These are phyloP conservation scores for Planoprotostelium fungivorum DNA, from an alignment of 78 protist genomes.

Conservation along the genomic window DNA sequence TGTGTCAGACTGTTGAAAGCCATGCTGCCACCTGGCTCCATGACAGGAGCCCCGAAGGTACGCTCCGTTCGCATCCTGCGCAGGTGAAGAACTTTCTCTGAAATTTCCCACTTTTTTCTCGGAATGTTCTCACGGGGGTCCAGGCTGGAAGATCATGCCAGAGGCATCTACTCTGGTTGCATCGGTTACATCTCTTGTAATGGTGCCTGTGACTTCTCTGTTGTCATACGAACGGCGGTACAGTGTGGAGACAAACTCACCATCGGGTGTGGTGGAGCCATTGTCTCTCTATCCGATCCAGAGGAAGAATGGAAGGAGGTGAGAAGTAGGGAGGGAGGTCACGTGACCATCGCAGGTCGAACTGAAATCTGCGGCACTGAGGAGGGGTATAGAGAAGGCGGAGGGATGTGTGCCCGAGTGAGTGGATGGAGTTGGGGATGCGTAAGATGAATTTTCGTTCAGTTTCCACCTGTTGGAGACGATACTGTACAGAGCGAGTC, in stretches of 20 bases:
- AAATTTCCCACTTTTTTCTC: background rate
- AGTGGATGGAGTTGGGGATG: no score
- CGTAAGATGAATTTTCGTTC: background rate
- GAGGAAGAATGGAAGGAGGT: conserved; percentile 59
- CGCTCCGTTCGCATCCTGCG: conserved; percentile 50
- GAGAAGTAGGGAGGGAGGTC: background rate
- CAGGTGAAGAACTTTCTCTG: background rate
- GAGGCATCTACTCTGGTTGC: conserved; percentile 42
- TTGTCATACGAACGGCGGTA: conserved; percentile 64
- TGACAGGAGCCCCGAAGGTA: conserved; percentile 76
- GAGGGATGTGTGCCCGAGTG: background rate
- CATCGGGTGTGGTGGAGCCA: conserved; percentile 78
- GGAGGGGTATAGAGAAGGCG: background rate
- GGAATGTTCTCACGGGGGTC: background rate
- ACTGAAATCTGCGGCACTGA: background rate
- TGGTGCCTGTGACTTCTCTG: conserved; percentile 47
- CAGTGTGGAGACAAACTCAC: background rate
- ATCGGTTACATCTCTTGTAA: conserved; percentile 51
- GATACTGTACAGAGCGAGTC: background rate
- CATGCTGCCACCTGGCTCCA: conserved; percentile 45
- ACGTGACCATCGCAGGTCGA: background rate
- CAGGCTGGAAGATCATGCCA: conserved; percentile 16
- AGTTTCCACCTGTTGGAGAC: background rate
- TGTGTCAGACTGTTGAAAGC: background rate
- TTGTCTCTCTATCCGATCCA: conserved; percentile 56